These are phyloP conservation scores for Aspergillus baeticus DNA, from an alignment of 495 filamentous ascomycete species.

Conservation along the genomic window DNA sequence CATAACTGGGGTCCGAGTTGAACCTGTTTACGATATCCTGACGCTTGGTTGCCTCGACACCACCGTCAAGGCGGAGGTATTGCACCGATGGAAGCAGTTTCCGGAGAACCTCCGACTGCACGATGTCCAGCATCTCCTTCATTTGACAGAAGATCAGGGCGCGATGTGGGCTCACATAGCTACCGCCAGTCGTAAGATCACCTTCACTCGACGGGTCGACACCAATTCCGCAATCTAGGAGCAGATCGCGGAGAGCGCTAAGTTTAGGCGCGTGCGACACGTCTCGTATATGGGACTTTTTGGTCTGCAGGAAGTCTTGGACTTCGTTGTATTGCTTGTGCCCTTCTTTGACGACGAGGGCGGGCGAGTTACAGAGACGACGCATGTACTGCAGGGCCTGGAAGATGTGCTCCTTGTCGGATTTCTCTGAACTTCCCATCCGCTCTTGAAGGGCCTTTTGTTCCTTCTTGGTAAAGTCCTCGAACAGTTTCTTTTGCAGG, in stretches of 20 bases:
- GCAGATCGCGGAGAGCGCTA: conserved; percentile 79
- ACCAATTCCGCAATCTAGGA: conserved; percentile 95
- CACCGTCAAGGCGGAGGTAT: conserved; percentile 86
- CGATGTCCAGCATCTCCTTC: conserved; percentile 99
- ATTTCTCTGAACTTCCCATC: conserved; percentile 75
- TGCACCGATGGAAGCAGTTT: conserved; percentile 82
- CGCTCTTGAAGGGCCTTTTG: conserved; percentile 77
- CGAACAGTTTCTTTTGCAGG: conserved; percentile 89
- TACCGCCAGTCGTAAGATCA: conserved; percentile 64
- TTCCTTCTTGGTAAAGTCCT: conserved; percentile 93
- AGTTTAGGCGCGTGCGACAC: conserved; percentile 90
- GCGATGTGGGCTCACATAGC: conserved; percentile 89
- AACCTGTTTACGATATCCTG: conserved; percentile 98
- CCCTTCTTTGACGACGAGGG: conserved; percentile 88
- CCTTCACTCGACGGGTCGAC: conserved; percentile 52
- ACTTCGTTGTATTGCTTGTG: conserved; percentile 89
- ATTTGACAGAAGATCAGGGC: conserved; percentile 98
- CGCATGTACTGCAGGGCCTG: conserved; percentile 99
- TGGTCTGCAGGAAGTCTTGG: conserved; percentile 66
- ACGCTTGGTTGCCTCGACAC: conserved; percentile 82
- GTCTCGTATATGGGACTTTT: conserved; percentile 75
- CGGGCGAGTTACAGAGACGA: conserved; percentile 96
- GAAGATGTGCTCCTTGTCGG: conserved; percentile 98
- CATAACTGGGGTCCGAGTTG: conserved; percentile 94
- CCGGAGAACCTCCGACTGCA: conserved; percentile 86